Evolutionary conservation across 2,329 filamentous ascomycete species (phyloP).

Genomic region (Massarina eburnea): DNA sequence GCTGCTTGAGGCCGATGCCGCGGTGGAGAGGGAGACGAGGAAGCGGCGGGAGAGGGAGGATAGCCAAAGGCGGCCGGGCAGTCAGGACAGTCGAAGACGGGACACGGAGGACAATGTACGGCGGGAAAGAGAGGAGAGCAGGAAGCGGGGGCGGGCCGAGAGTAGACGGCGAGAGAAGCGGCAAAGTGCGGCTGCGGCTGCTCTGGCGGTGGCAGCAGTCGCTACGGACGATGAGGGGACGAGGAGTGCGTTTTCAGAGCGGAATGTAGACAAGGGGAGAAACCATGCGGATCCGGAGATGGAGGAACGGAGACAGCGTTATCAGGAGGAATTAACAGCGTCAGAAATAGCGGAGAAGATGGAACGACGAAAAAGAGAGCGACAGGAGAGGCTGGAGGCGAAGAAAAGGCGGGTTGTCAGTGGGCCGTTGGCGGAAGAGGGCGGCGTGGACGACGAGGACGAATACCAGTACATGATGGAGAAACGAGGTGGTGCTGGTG

Average conservation of each 20-base stretch:
- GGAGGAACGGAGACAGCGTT: conserved; percentile 29
- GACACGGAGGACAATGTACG: conserved; percentile 13
- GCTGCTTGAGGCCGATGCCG: conserved; percentile 24
- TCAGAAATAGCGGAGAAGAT: conserved; percentile 42
- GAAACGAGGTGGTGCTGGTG: conserved; percentile 44
- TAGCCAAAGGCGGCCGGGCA: conserved; percentile 23
- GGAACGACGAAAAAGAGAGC: conserved; percentile 45
- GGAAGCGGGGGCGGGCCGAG: conserved; percentile 16
- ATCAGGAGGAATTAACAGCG: conserved; percentile 40
- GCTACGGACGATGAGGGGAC: conserved; percentile 15
- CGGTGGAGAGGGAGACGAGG: conserved; percentile 24
- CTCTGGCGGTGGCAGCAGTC: background rate
- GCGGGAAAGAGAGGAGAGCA: conserved; percentile 17
- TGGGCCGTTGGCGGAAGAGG: conserved; percentile 50
- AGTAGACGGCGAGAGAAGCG: conserved; percentile 18
- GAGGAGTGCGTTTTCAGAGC: conserved; percentile 19
- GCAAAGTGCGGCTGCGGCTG: conserved; percentile 28
- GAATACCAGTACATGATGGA: conserved; percentile 45
- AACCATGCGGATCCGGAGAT: conserved; percentile 32
- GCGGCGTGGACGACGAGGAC: conserved; percentile 46
- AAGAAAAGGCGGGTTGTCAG: conserved; percentile 49
- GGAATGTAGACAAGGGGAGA: conserved; percentile 25
- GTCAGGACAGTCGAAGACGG: conserved; percentile 18
- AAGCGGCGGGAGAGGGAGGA: conserved; percentile 18
- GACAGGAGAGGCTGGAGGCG: conserved; percentile 30